These are phyloP conservation scores for Xylariales sp. DNA, from an alignment of 2,329 filamentous ascomycete genomes.

Conservation along the genomic window DNA sequence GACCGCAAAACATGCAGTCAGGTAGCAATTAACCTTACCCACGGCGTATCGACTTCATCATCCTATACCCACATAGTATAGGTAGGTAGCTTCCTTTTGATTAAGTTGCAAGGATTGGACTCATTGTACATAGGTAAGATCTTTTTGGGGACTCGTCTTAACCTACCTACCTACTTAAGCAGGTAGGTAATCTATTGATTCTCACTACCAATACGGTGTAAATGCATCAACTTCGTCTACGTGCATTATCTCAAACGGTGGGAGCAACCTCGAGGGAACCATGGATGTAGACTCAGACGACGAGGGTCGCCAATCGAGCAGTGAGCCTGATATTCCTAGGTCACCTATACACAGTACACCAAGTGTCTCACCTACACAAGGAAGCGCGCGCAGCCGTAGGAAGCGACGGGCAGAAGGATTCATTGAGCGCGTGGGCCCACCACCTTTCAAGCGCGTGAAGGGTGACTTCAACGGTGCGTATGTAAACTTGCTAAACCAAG, in stretches of 20 bases:
- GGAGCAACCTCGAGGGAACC: not conserved
- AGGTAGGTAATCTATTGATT: not conserved
- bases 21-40: too few relatives aligned
- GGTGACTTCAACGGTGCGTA: conserved; percentile 60
- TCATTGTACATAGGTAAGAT: too few relatives aligned
- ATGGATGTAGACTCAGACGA: conserved; percentile 39
- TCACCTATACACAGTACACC: conserved; percentile 3
- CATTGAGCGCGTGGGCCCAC: conserved; percentile 42
- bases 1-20: too few relatives aligned
- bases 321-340: conserved; percentile 2
- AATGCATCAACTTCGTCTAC: conserved; percentile 38
- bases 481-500: conserved; percentile 65
- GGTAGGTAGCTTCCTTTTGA: too few relatives aligned
- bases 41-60: too few relatives aligned
- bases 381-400: conserved; percentile 15
- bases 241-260: conserved; percentile 36
- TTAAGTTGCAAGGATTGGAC: too few relatives aligned
- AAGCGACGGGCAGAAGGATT: conserved; percentile 40
- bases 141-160: too few relatives aligned
- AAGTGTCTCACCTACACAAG: conserved; percentile 11
- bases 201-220: conserved; percentile 11
- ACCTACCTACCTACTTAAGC: not conserved
- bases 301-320: conserved; percentile 21
- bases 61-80: too few relatives aligned
- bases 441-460: conserved; percentile 60